Evolutionary conservation across 140 eudicot genomes (phyloP), one percentile per base, ranked within the genome.

Genomic region (Senecio squalidus): DNA sequence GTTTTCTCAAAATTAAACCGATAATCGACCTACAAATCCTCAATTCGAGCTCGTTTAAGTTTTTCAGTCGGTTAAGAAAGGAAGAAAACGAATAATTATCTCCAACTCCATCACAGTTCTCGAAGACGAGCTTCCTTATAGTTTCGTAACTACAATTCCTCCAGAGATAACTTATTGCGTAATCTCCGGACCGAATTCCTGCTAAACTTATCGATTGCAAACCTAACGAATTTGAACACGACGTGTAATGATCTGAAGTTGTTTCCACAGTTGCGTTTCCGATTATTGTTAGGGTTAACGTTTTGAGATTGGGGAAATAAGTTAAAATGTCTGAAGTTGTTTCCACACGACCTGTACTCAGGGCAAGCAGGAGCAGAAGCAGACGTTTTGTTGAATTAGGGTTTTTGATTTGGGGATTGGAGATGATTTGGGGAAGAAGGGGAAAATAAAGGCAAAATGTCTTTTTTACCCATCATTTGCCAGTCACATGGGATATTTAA

Each of bases 91-190:
- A 68, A 3, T 77, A 21, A 28, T 66, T 60, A 24, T 84, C 91
- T 0, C 91, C 88, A 0, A 84, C 62, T 4, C 83, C 67, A 29
- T 85, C 89, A 17, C 97, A 89, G 64, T 82, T 76, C 23, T 70
- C 54, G 14, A 89, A 74, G 36, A 41, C 34, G 26, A 89, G 64
- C 29, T 54, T 77, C 68, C 58, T 72, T 36, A 89, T 4, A 4
- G 73, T 60, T 39, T 52, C 34, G 60, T n/a, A 18, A 47, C 59
- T 33, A 9, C 85, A 77, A 14, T 74, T 82, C 13, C 55, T 73
- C 97, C 97, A 89, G 3, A 89, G 36, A 73, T 60, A 80, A 17
- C 17, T 62, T 23, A 85, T 36, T 1, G 74, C 78, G 44, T 43
- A 60, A 55, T 89, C 97, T 1, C 77, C 77, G 17, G 50, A 9